These are phyloP conservation scores for Epichloe hybrida DNA, from an alignment of 2,329 filamentous ascomycete genomes.

Conservation along the genomic window DNA sequence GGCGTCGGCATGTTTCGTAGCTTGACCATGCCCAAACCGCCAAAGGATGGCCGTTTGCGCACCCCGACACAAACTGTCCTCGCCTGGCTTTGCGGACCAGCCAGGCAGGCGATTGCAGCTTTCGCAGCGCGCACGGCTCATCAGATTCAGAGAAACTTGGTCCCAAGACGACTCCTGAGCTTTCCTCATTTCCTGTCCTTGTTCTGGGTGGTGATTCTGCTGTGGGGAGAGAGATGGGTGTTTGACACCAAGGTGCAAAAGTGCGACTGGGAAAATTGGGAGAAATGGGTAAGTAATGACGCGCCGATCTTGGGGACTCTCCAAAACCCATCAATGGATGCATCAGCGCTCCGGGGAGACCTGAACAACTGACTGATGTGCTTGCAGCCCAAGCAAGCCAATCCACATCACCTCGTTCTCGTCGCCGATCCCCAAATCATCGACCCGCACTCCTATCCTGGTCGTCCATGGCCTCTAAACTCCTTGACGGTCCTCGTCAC, in stretches of 20 bases:
- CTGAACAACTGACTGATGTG: not conserved
- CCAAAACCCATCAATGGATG: no score
- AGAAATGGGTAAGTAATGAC: constrained; percentile 61
- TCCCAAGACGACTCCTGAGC: constrained; percentile 38
- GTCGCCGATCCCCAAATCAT: constrained; percentile 86
- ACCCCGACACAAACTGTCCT: not conserved
- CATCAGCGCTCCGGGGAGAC: no score
- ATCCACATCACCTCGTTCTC: constrained; percentile 72
- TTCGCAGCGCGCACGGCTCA: constrained; percentile 16
- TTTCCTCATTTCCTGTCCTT: constrained; percentile 54
- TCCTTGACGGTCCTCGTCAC: constrained; percentile 49
- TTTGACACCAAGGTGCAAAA: constrained; percentile 57
- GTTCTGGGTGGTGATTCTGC: constrained; percentile 63
- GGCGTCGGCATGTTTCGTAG: constrained; percentile 16
- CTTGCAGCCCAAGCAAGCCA: constrained; percentile 58
- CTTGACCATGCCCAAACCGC: constrained; percentile 4
- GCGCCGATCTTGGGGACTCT: not conserved
- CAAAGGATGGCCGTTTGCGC: constrained; percentile 4
- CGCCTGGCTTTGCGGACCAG: constrained; percentile 28
- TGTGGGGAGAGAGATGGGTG: constrained; percentile 74
- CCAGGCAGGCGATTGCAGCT: constrained; percentile 21
- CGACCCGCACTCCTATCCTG: constrained; percentile 89
- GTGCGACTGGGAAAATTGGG: constrained; percentile 81
- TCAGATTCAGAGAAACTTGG: constrained; percentile 29
- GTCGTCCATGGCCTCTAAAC: constrained; percentile 49